phyloP scores from a whole-genome alignment of 78 protist genomes.

The Anaeramoeba flamelloides region DNA sequence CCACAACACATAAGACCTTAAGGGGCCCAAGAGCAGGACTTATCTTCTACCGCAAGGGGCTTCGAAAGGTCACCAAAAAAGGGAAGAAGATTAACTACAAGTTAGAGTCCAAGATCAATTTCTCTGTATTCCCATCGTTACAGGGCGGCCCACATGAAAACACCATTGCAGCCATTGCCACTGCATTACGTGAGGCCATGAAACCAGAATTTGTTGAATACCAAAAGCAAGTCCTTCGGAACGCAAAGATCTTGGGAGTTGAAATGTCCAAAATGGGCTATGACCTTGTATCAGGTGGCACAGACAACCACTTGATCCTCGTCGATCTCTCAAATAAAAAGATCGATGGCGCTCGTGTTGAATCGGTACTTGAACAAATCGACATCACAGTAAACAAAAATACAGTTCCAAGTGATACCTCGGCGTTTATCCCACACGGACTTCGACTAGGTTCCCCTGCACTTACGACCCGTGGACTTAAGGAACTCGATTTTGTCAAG shows the following conservation, averaged over 20 bases:
- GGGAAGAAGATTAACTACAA: constrained; percentile 28
- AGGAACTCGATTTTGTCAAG: constrained; percentile 2
- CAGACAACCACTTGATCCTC: constrained; percentile 90
- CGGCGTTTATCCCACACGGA: constrained; percentile 84
- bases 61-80: neutral
- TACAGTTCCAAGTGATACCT: constrained; percentile 74
- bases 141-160: constrained; percentile 99
- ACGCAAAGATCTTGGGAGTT: constrained; percentile 57
- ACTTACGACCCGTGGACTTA: constrained; percentile 14
- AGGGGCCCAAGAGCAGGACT: constrained; percentile 95
- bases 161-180: constrained; percentile 84
- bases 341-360: constrained; percentile 72
- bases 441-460: constrained; percentile 53
- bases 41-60: constrained; percentile 83
- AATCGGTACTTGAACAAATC: constrained; percentile 61
- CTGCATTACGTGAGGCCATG: constrained; percentile 46
- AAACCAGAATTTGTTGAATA: constrained; percentile 63
- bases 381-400: constrained; percentile 91
- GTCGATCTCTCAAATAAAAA: constrained; percentile 58
- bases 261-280: constrained; percentile 56
- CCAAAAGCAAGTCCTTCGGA: constrained; percentile 39
- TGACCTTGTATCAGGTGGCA: constrained; percentile 78
- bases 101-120: constrained; percentile 30
- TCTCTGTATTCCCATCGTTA: constrained; percentile 61
- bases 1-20: constrained; percentile 98